phyloP scores from a whole-genome alignment of 148 eudicot genomes.

The Spergularia bocconei region DNA sequence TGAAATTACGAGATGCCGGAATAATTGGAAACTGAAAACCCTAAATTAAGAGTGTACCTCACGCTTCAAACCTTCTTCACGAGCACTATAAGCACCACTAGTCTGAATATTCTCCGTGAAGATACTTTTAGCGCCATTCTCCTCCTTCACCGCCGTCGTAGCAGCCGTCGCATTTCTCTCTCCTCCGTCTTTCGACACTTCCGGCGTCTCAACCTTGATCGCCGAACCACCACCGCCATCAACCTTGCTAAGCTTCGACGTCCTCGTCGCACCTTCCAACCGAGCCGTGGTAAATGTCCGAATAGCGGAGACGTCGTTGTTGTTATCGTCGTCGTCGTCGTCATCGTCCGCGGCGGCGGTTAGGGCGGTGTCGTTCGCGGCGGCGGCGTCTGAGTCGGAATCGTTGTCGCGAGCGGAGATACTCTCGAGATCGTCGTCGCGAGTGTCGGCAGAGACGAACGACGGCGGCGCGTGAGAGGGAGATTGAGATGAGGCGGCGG shows the following conservation, averaged over 20 bases:
- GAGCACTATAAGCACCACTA: constrained; percentile 93
- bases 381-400: constrained; percentile 61
- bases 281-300: constrained; percentile 75
- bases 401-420: constrained; percentile 68
- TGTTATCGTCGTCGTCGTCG: constrained; percentile 66
- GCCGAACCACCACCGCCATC: constrained; percentile 20
- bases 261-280: constrained; percentile 53
- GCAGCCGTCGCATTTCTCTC: constrained; percentile 1
- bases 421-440: constrained; percentile 75
- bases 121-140: constrained; percentile 65
- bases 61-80: constrained; percentile 84
- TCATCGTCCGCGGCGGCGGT: constrained; percentile 18
- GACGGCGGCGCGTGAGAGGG: constrained; percentile 40
- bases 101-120: constrained; percentile 86
- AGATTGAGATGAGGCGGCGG: constrained; percentile 39
- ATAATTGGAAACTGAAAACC: neutral
- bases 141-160: constrained; percentile 38
- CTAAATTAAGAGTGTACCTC: constrained; percentile 47
- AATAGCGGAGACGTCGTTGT: constrained; percentile 61
- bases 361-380: constrained; percentile 44
- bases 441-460: constrained; percentile 58
- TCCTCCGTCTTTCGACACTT: constrained; percentile 52
- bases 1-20: neutral
- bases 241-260: constrained; percentile 56
- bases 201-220: constrained; percentile 64